Base-by-base conservation (phyloP, 352 stramenopile genomes). In the Thalassiosira exigua region DNA sequence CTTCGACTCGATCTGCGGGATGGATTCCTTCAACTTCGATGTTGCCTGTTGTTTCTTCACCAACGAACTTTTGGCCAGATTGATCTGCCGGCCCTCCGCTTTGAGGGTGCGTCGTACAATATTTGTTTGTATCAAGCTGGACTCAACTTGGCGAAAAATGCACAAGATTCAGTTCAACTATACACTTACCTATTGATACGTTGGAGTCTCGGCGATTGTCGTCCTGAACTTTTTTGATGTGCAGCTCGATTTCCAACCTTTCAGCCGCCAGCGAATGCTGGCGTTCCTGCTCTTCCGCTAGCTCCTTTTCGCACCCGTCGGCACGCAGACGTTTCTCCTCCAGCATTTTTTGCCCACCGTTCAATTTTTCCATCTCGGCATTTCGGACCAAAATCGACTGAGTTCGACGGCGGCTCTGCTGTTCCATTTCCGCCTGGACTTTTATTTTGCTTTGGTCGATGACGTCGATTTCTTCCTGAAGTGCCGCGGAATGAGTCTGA, bases 261-360 rank as follows among this genome's bases (percentile, higher is more conserved):
- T 64, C 12, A 48, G 71, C 60, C 39, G 71, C 71, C 21, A 80
- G 19, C 48, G 66, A 70, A 56, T 82, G 66, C 58, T 73, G 48
- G 2, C 9, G 0, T 24, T 77, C 36, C 53, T 56, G 64, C 33
- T 66, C 58, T 26, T 77, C 19, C 26, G 3, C 52, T 7, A 77
- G 27, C 22, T 56, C 29, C 26, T 76, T 73, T 7, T 9, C 26
- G 48, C 22, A 46, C 19, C 33, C 26, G 44, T 82, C 58, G 36
- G 56, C 52, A 52, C 46, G 22, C 29, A 67, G 26, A 32, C 59
- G 66, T 41, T 27, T 39, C 44, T 69, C 42, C 19, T 77, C 30
- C 0, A 71, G 30, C 29, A 19, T 26, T n/a, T 32, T 14, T 67
- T 60, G 21, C 19, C 72, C 58, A 32, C 14, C 5, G 3, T 68